These are phyloP conservation scores for Solanum paucissectum DNA, from an alignment of 257 asterid genomes.

Conservation along the genomic window DNA sequence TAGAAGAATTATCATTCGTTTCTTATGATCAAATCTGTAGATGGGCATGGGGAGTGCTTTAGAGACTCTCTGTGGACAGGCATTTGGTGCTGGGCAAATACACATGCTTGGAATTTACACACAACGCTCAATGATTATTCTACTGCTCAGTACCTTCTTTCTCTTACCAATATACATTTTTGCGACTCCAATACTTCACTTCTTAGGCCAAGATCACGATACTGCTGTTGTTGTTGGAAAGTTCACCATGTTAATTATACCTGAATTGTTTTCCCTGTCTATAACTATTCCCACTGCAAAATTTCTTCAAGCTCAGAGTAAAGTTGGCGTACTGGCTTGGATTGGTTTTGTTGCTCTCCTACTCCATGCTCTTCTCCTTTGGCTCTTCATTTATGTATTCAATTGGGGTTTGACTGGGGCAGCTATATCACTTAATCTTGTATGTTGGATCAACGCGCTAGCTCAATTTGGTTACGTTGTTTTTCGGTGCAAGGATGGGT, in stretches of 20 bases:
- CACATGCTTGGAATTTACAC: conserved; percentile 74
- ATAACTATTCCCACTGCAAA: conserved; percentile 56
- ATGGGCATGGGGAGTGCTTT: conserved; percentile 97
- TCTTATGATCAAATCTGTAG: background rate
- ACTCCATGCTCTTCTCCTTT: conserved; percentile 33
- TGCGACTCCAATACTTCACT: conserved; percentile 52
- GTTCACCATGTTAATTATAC: conserved; percentile 38
- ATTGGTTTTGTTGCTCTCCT: conserved; percentile 30
- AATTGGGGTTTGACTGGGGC: conserved; percentile 62
- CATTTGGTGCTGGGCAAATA: conserved; percentile 73
- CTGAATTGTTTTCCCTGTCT: conserved; percentile 55
- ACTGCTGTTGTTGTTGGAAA: conserved; percentile 54
- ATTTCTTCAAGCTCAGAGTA: conserved; percentile 81
- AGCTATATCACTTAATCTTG: conserved; percentile 43
- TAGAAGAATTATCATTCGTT: too few species aligned
- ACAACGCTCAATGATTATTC: conserved; percentile 72
- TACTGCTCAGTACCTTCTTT: conserved; percentile 29
- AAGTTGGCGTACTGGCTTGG: conserved; percentile 57
- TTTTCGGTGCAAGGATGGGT: conserved; percentile 79
- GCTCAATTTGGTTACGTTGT: conserved; percentile 55
- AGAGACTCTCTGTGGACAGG: conserved; percentile 88
- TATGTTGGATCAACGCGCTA: conserved; percentile 40
- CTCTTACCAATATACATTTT: conserved; percentile 56
- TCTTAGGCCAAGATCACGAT: conserved; percentile 48
- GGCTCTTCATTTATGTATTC: conserved; percentile 48